Base-by-base conservation (phyloP, 305 asterid genomes). In the Stenogyne calaminthoides region DNA sequence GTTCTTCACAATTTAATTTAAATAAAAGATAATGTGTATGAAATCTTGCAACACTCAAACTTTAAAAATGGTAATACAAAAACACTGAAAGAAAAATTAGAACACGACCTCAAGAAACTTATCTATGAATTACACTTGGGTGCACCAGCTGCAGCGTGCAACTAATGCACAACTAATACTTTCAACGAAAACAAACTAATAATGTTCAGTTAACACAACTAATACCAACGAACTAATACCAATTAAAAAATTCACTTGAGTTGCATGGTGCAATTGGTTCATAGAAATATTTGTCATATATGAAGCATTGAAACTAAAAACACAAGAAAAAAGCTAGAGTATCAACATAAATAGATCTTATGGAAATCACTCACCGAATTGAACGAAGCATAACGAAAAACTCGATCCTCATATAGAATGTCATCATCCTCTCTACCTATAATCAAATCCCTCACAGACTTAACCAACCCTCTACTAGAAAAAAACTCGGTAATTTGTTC, bases 391-490 rank as follows among this genome's bases (percentile, higher is more conserved):
- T 83, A 95, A 47, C 92, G 91, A 51, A 95, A 89, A 77, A 95
- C 89, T 64, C 94, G 90, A 85, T 92, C 99, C 78, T 95, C 99
- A 74, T 89, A 95, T 64, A 90, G 80, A 79, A 95, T 85, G 64
- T 95, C 99, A 74, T 92, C 99, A 20, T 92, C 97, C 54, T 92
- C 97, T 80, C 72, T 72, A 56, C 99, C 99, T 20, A 87, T 60
- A 76, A 95, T 79, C 70, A 86, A 56, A 81, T 91, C 88, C 86
- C 93, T 91, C 74, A 86, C 82, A 5, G 97, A 85, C 86, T 91
- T 85, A 70, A 88, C 91, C 88, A 95, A 83, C 68, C 96, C 92
- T 77, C 92, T 81, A 52, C 85, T 81, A 67, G 97, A 88, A 80
- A 91, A 78, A 0, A 87, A 36, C 9, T 83, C 91, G 55, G 46